These are phyloP conservation scores for Paecilomyces dactylethromorphus DNA, from an alignment of 2,329 filamentous ascomycete species.

Conservation along the genomic window DNA sequence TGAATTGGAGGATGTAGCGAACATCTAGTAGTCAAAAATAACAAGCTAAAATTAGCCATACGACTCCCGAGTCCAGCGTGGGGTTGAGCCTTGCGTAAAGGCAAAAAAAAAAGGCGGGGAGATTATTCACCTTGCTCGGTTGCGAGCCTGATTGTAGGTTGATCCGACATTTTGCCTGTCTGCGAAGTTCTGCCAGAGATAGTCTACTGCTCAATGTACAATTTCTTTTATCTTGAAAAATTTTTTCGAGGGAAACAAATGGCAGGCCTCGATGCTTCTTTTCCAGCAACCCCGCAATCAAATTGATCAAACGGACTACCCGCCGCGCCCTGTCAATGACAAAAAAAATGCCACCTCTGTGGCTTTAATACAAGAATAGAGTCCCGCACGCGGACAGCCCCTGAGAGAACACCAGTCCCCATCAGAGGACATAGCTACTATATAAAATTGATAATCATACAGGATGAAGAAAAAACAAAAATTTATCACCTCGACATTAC, in stretches of 20 bases:
- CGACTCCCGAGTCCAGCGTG: background rate
- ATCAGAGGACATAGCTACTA: background rate
- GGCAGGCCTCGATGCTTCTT: background rate
- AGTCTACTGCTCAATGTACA: background rate
- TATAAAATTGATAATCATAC: background rate
- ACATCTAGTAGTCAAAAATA: conserved; percentile 56
- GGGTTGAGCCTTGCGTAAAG: background rate
- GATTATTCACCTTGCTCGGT: conserved; percentile 29
- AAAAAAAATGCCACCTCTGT: background rate
- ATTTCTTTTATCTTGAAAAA: background rate
- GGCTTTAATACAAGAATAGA: background rate
- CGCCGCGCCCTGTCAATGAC: background rate
- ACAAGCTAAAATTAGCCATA: background rate
- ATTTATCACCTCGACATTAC: conserved; percentile 48
- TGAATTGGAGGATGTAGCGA: conserved; percentile 70
- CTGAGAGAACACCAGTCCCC: background rate
- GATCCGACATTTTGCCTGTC: conserved; percentile 20
- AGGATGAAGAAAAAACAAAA: background rate
- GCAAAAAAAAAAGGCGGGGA: background rate
- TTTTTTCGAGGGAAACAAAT: background rate
- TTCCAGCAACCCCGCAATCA: background rate
- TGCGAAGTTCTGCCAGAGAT: background rate
- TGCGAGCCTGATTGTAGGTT: conserved; percentile 35
- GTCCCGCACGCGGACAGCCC: background rate
- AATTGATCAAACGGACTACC: background rate